Percentiles rank a stretch among this genome's conserved stretches.
phyloP scores from a whole-genome alignment of 805 yeast genomes.

The Myxozyma vanderwaltii region DNA sequence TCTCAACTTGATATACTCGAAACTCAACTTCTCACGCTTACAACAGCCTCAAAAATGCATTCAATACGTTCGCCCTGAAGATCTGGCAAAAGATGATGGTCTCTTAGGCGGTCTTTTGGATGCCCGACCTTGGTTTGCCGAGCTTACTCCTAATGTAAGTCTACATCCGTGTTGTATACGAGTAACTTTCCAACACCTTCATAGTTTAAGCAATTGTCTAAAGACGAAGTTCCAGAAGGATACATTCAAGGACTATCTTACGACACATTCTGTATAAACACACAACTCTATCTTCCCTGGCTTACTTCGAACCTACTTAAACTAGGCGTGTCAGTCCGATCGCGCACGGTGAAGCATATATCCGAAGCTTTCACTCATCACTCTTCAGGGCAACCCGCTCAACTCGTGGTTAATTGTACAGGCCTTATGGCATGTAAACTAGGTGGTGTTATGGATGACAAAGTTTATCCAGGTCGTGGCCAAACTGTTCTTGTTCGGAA shows the following conservation, averaged over 20 bases:
- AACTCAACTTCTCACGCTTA: no score
- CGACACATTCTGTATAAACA: constrained; percentile 61
- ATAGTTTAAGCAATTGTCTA: constrained; percentile 38
- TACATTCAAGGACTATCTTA: constrained; percentile 56
- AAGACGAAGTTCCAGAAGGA: constrained; percentile 52
- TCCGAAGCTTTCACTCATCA: constrained; percentile 54
- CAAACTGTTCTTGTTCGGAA: constrained; percentile 68
- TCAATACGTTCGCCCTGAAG: constrained; percentile 24
- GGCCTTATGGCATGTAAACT: constrained; percentile 69
- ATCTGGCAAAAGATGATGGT: constrained; percentile 7
- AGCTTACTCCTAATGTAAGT: constrained; percentile 24
- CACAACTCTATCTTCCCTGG: constrained; percentile 58
- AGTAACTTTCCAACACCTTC: not conserved
- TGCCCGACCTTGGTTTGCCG: constrained; percentile 30
- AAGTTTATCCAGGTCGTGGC: constrained; percentile 74
- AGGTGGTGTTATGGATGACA: constrained; percentile 65
- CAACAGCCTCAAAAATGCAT: constrained; percentile 10
- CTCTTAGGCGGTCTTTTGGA: constrained; percentile 24
- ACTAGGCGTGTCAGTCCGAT: constrained; percentile 52
- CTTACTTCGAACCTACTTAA: constrained; percentile 50
- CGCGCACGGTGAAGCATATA: constrained; percentile 48
- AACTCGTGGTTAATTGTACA: constrained; percentile 69
- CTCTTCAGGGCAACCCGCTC: constrained; percentile 40
- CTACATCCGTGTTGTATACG: not conserved
- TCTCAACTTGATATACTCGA: not conserved